Conservation (phyloP, 2,329 filamentous ascomycete genomes). For the Aaosphaeria arxii region DNA sequence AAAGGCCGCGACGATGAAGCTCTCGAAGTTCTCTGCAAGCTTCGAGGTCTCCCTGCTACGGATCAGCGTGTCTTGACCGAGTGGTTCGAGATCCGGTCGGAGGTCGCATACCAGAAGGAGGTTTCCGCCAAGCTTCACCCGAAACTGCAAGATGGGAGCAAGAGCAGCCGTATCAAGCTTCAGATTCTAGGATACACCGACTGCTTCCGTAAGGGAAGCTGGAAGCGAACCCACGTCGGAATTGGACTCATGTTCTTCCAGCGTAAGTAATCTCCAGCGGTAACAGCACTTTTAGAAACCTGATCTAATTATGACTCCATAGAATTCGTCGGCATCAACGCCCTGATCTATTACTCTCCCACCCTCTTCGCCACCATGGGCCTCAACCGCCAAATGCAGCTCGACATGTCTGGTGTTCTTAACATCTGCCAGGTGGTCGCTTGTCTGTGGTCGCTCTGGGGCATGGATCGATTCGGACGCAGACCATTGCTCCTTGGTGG, state of each 20-base stretch:
- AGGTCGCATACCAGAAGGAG: not conserved
- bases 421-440: not conserved
- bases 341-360: not conserved
- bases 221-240: not conserved
- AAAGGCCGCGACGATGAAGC: not conserved
- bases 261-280: not conserved
- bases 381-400: not conserved
- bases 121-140: not conserved
- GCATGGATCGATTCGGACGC: not conserved
- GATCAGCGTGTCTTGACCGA: not conserved
- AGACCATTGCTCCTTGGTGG: not conserved
- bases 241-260: not conserved
- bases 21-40: not conserved
- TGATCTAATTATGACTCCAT: too few species aligned
- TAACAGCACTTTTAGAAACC: too few species aligned
- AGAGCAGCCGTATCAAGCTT: not conserved
- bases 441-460: not conserved
- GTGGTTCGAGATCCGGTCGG: not conserved
- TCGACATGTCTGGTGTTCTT: not conserved
- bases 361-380: not conserved
- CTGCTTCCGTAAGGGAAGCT: not conserved
- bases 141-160: not conserved
- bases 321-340: not conserved
- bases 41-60: not conserved
- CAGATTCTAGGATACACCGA: not conserved